These are phyloP conservation scores for Penicillium cosmopolitanum DNA, from an alignment of 495 filamentous ascomycete species.

Conservation along the genomic window DNA sequence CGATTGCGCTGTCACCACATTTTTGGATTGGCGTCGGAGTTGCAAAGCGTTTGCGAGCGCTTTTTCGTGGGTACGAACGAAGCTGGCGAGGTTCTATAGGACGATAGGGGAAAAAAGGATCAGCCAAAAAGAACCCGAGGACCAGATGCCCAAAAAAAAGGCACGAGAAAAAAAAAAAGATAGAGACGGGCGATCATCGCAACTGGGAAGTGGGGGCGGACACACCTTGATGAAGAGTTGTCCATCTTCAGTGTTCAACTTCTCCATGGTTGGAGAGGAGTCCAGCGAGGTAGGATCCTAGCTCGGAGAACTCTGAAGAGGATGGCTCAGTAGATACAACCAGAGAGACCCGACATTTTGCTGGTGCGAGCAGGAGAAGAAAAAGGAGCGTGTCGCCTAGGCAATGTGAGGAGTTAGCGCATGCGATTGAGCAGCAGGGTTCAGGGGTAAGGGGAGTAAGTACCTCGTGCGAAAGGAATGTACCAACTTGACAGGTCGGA, in stretches of 20 bases:
- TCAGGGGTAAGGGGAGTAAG: neutral
- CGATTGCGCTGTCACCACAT: constrained; percentile 57
- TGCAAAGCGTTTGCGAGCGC: constrained; percentile 95
- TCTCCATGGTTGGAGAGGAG: constrained; percentile 49
- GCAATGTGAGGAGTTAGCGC: constrained; percentile 26
- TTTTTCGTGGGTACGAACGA: constrained; percentile 96
- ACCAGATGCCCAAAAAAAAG: neutral
- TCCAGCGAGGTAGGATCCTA: constrained; percentile 30
- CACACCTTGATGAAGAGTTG: constrained; percentile 84
- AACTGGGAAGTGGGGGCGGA: neutral
- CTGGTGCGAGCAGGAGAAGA: constrained; percentile 30
- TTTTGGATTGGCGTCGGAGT: constrained; percentile 67
- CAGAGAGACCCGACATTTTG: constrained; percentile 48
- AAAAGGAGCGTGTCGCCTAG: constrained; percentile 38
- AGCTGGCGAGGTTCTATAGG: constrained; percentile 83
- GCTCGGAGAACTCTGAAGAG: constrained; percentile 42
- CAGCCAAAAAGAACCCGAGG: constrained; percentile 1
- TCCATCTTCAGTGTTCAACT: constrained; percentile 76
- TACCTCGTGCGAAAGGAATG: constrained; percentile 20
- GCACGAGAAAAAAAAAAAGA: constrained; percentile 6
- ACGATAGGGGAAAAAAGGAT: constrained; percentile 2
- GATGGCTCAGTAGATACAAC: constrained; percentile 41
- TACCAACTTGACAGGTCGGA: constrained; percentile 17
- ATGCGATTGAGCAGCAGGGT: neutral
- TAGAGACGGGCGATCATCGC: constrained; percentile 7